Conservation (phyloP, 768 basidiomycete genomes). For the Trametes cingulata region DNA sequence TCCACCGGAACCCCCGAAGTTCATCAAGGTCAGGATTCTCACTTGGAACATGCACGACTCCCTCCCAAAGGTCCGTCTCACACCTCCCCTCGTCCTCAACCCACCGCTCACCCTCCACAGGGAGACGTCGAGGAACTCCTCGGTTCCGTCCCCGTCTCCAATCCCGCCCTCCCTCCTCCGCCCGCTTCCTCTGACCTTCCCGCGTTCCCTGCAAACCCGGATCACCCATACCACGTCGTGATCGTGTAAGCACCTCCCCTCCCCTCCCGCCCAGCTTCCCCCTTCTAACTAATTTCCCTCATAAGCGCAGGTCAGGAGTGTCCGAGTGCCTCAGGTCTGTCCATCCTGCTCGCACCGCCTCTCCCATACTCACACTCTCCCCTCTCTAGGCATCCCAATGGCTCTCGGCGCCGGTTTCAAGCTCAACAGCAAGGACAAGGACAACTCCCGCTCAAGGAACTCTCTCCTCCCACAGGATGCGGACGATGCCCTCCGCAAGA, state of each 20-base stretch:
- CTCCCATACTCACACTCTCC: background rate
- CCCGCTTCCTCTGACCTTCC: constrained; percentile 41
- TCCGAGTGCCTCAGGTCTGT: constrained; percentile 69
- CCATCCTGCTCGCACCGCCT: constrained; percentile 11
- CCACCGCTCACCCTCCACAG: constrained; percentile 38
- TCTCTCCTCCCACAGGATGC: constrained; percentile 29
- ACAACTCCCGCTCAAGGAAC: constrained; percentile 20
- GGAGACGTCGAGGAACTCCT: constrained; percentile 74
- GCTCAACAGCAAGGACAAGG: constrained; percentile 54
- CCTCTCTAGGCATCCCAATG: constrained; percentile 65
- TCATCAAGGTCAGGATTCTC: constrained; percentile 66
- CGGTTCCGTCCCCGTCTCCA: constrained; percentile 54
- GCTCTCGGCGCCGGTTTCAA: constrained; percentile 79
- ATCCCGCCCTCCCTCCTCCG: constrained; percentile 19
- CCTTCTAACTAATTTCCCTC: constrained; percentile 31
- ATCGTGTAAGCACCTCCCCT: constrained; percentile 57
- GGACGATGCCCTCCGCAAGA: constrained; percentile 20
- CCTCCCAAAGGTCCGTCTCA: constrained; percentile 61
- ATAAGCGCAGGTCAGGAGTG: constrained; percentile 76
- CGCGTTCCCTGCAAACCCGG: constrained; percentile 46
- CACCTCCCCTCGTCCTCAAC: background rate
- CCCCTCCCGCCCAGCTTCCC: background rate
- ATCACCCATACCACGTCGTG: constrained; percentile 77
- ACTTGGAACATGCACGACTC: constrained; percentile 91
- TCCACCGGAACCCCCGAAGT: constrained; percentile 35